Percentiles rank a stretch among this genome's conserved stretches.
Evolutionary conservation across 345 rosid species (phyloP).

Genomic region (Melaleuca alternifolia): DNA sequence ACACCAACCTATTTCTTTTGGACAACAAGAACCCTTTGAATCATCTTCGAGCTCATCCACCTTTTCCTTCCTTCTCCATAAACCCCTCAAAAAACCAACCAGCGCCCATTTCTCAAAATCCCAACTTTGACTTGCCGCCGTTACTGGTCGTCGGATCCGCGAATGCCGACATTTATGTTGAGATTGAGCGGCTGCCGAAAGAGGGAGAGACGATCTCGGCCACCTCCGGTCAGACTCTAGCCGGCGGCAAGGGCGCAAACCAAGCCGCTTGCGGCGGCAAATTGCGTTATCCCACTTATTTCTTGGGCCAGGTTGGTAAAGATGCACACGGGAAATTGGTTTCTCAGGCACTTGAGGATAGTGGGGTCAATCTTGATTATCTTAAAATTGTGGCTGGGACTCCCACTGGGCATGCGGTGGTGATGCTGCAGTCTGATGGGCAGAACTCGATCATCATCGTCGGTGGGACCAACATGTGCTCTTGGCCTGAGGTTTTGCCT

Average conservation of each 20-base stretch:
- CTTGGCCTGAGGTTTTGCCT: conserved; percentile 56
- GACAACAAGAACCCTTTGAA: neutral
- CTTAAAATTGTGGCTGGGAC: conserved; percentile 28
- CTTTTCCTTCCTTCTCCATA: conserved; percentile 22
- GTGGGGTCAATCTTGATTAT: conserved; percentile 59
- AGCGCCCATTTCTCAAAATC: conserved; percentile 9
- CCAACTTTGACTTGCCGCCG: conserved; percentile 23
- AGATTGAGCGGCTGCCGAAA: conserved; percentile 64
- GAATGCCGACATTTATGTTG: conserved; percentile 78
- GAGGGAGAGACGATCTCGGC: conserved; percentile 88
- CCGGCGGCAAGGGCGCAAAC: conserved; percentile 94
- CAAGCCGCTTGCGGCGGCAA: conserved; percentile 90
- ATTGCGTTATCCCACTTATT: conserved; percentile 68
- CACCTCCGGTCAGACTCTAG: conserved; percentile 58
- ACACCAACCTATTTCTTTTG: neutral
- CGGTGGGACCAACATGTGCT: conserved; percentile 81
- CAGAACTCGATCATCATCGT: conserved; percentile 90
- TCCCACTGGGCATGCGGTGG: conserved; percentile 97
- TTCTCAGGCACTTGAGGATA: conserved; percentile 41
- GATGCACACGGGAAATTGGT: conserved; percentile 79
- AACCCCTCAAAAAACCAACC: conserved; percentile 9
- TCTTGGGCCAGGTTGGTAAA: conserved; percentile 70
- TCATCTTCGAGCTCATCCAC: neutral
- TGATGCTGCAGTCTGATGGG: conserved; percentile 84
- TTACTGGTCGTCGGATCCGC: conserved; percentile 88